Percentiles rank a stretch among this genome's conserved stretches.
Conservation (phyloP, 2,329 filamentous ascomycete genomes). For the Bimuria novae-zelandiae region DNA sequence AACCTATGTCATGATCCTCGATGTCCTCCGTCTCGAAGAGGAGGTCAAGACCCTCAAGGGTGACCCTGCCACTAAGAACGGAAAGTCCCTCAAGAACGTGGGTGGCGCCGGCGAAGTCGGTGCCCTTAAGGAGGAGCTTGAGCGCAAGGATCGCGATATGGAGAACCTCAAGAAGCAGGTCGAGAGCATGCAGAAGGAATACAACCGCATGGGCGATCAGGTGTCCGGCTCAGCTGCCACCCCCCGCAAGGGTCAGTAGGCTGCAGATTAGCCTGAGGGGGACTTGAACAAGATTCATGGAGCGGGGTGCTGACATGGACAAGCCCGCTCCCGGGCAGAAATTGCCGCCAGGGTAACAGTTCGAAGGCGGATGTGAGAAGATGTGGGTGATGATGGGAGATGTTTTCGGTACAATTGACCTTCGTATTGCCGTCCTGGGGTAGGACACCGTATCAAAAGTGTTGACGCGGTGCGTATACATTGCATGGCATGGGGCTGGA, state of each 20-base stretch:
- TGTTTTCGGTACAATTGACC: not conserved
- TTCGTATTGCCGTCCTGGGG: not conserved
- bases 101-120: slow-evolving; percentile 78
- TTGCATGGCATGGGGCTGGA: slow-evolving; percentile 12
- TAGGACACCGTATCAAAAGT: not conserved
- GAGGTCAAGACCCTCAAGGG: slow-evolving; percentile 84
- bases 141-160: slow-evolving; percentile 79
- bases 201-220: slow-evolving; percentile 83
- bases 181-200: slow-evolving; percentile 80
- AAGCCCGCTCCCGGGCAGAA: slow-evolving; percentile 14
- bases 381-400: not conserved
- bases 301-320: slow-evolving; percentile 17
- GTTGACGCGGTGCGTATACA: not conserved
- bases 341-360: slow-evolving; percentile 13
- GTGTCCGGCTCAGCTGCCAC: slow-evolving; percentile 61
- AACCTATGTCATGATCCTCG: slow-evolving; percentile 96
- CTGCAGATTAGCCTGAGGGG: slow-evolving; percentile 12
- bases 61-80: slow-evolving; percentile 63
- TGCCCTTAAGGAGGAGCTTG: slow-evolving; percentile 67
- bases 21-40: slow-evolving; percentile 89
- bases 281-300: slow-evolving; percentile 11
- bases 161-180: slow-evolving; percentile 91
- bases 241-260: slow-evolving; percentile 61
- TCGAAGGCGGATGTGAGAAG: slow-evolving; percentile 1
- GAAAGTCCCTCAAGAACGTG: slow-evolving; percentile 69